Evolutionary conservation across 805 yeast species (phyloP), one percentile per base, ranked within the genome.

Genomic region (Kregervanrija delftensis): DNA sequence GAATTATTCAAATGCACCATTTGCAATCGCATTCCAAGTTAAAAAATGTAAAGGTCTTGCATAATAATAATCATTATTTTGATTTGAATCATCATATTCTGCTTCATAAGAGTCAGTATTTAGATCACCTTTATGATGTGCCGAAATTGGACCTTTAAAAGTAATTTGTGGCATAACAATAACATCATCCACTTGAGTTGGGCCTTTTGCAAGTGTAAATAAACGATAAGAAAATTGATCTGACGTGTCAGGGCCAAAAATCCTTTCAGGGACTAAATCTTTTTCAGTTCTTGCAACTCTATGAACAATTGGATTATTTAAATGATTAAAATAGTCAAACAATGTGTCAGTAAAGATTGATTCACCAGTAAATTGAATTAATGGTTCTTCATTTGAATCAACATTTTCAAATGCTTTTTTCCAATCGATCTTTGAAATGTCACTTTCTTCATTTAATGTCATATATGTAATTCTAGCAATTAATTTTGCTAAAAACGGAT

Each of bases 271-370:
- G 14, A 50, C 40, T 33, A 50, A 49, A 44, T 60, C 64, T 45
- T 60, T 57, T 32, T 59, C 63, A 30, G 58, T 56, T 40, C 60
- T 58, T 12, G 64, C 64, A 40, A 60, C 61, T 44, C 61, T 50
- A 36, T 58, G 53, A 40, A 49, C 59, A 30, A 60, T 44, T 5
- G 64, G 62, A 41, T 57, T 53, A 8, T 49, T 39, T 40, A 60
- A 41, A 11, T 49, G 47, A 42, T 61, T 61, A 43, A 62, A 43
- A 48, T 61, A 63, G 45, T 60, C 65, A 43, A 63, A 61, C 31
- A 62, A 49, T 1, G 64, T 57, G 49, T 63, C 67, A 5, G 67
- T 60, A 45, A 62, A 59, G 35, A 63, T 61, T n/a, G 64, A 57
- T n/a, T 61, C 53, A 12, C 66, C 63, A 2, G 65, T 63, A 45